A percentile compares a stretch with the other conserved stretches of the same genome.
Conservation (phyloP, 2,329 filamentous ascomycete species). For the Ascocoryne sarcoides region DNA sequence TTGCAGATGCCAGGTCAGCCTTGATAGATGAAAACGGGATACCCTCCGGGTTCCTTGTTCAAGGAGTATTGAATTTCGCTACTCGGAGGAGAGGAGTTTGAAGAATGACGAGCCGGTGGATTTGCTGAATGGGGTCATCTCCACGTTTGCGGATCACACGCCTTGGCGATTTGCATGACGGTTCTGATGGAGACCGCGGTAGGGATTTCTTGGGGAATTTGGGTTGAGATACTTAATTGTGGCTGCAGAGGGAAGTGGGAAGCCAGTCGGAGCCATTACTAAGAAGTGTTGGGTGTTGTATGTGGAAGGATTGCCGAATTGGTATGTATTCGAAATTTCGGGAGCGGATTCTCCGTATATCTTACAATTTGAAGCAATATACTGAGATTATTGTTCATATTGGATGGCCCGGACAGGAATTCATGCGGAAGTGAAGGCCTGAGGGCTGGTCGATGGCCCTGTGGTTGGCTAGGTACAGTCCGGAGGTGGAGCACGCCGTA, state of each 20-base stretch:
- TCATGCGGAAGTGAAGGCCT: too few relatives aligned
- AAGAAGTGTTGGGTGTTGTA: constrained; percentile 49
- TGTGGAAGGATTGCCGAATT: constrained; percentile 34
- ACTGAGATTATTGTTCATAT: too few relatives aligned
- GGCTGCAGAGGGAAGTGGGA: constrained; percentile 41
- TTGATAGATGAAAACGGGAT: constrained; percentile 40
- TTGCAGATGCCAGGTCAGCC: constrained; percentile 50
- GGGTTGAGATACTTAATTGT: constrained; percentile 45
- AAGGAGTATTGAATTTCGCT: constrained; percentile 44
- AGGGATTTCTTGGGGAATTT: constrained; percentile 50
- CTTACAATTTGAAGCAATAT: too few relatives aligned
- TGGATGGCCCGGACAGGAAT: too few relatives aligned
- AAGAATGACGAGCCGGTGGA: constrained; percentile 26
- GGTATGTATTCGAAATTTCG: too few relatives aligned
- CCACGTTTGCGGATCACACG: constrained; percentile 43
- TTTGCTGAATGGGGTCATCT: constrained; percentile 29
- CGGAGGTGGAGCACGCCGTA: too few relatives aligned
- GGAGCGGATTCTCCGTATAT: too few relatives aligned
- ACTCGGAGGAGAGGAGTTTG: constrained; percentile 26
- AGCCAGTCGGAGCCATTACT: constrained; percentile 44
- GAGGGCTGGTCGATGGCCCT: too few relatives aligned
- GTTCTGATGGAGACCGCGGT: constrained; percentile 50
- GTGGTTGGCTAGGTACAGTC: too few relatives aligned
- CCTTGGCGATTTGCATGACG: constrained; percentile 40
- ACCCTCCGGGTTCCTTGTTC: constrained; percentile 45